Evolutionary conservation across 306 rosid genomes (phyloP).

Genomic region (Macrotyloma uniflorum): DNA sequence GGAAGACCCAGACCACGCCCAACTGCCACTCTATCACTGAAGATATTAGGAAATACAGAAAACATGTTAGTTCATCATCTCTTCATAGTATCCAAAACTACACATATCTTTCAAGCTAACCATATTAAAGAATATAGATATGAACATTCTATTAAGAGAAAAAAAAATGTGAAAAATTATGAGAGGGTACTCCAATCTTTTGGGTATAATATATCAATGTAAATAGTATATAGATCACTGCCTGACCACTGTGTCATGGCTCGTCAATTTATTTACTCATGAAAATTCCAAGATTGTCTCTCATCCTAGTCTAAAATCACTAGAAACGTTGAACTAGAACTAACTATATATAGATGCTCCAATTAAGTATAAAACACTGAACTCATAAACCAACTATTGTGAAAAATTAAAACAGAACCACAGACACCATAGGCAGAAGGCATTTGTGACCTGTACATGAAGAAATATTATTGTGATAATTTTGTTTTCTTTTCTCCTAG

Average conservation of each 20-base stretch:
- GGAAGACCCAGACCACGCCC: constrained; percentile 98
- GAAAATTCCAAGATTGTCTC: constrained; percentile 5
- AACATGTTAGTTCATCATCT: constrained; percentile 34
- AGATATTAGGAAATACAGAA: constrained; percentile 38
- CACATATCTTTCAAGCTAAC: constrained; percentile 23
- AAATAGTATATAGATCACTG: not conserved
- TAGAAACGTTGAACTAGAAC: constrained; percentile 28
- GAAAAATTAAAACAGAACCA: constrained; percentile 9
- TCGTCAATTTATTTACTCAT: not conserved
- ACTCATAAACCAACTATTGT: not conserved
- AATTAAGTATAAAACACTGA: not conserved
- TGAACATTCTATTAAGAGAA: not conserved
- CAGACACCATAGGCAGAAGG: not conserved
- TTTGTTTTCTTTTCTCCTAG: not conserved
- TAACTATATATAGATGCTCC: constrained; percentile 7
- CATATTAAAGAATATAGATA: not conserved
- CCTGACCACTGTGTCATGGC: not conserved
- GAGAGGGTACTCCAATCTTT: not conserved
- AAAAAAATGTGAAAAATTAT: not conserved
- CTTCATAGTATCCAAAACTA: constrained; percentile 21
- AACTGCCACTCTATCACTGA: constrained; percentile 92
- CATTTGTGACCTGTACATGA: not conserved
- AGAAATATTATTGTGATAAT: not conserved
- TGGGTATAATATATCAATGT: not conserved
- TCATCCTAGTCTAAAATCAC: constrained; percentile 7